Base-by-base conservation (phyloP, 208 protist species). In the Jaenimonas drosophilae region DNA sequence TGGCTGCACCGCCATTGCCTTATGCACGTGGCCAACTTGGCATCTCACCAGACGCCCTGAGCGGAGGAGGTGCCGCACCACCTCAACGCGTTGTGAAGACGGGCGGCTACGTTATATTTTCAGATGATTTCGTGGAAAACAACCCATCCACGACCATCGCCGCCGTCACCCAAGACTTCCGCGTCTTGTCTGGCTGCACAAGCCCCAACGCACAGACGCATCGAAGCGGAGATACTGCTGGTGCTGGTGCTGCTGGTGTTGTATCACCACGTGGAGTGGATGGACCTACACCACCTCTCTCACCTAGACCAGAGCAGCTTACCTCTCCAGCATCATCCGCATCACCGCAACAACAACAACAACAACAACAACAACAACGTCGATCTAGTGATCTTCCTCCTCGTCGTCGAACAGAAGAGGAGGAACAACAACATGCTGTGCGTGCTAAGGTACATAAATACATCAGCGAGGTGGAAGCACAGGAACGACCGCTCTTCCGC, bases 31-130 rank as follows among this genome's bases (percentile, higher is more conserved):
- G n/a, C n/a, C n/a, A n/a, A n/a, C n/a, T n/a, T n/a, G n/a, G n/a
- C 1, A 31, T 57, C 39, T 5, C 32, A 2, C 51, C 51, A 12
- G 51, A 47, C 31, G 51, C 41, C 17, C 19, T 29, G 19, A 1
- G 36, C 39, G 23, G 41, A 56, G 50, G 11, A 53, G 26, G 34
- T 26, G 32, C 20, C 39, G 32, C 37, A 9, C 16, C 5, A 37
- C 12, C 40, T 25, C 2, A 11, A 48, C 39, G 20, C 34, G 33
- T n/a, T 56, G 27, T 56, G 21, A 21, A 39, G 11, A 17, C 9
- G n/a, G 50, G 50, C 30, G 50, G 50, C 1, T 56, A 56, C 39
- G 32, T 56, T 32, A 46, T 56, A 30, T 56, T 56, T 31, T 56
- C 50, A 2, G 40, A 56, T 31, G 29, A 23, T 28, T 56, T 42